Evolutionary conservation across 2,329 filamentous ascomycete genomes (phyloP).

Genomic region (Fusarium vanettenii): DNA sequence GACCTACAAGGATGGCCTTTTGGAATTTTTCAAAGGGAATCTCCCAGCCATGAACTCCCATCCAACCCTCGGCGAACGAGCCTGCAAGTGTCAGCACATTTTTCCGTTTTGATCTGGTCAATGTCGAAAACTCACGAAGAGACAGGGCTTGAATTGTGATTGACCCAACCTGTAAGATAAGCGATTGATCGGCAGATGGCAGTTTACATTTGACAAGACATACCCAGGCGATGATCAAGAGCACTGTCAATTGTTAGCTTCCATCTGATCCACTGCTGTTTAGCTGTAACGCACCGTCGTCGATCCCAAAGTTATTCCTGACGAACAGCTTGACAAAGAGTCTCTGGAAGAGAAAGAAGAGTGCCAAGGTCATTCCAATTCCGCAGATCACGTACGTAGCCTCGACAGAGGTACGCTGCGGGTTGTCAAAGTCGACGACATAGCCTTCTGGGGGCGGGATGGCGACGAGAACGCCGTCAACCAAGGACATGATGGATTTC

Average conservation of each 20-base stretch:
- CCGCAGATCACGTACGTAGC: neutral
- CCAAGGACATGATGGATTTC: neutral
- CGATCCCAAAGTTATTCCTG: neutral
- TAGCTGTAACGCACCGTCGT: neutral
- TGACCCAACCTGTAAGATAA: neutral
- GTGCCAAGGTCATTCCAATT: neutral
- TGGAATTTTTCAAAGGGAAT: neutral
- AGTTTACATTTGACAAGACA: neutral
- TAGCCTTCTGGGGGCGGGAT: neutral
- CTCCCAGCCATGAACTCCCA: neutral
- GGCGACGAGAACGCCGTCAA: neutral
- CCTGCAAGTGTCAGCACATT: neutral
- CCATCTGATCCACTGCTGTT: neutral
- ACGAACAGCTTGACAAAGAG: neutral
- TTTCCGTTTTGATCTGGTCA: neutral
- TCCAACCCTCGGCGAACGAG: neutral
- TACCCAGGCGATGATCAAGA: neutral
- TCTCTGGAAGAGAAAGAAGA: neutral
- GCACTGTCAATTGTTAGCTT: neutral
- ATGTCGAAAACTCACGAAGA: neutral
- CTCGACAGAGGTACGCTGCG: neutral
- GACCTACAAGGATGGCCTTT: neutral
- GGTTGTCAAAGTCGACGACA: neutral
- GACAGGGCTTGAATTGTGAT: neutral
- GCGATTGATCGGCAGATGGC: neutral